Evolutionary conservation across 2,329 filamentous ascomycete genomes (phyloP).

Genomic region (Cladosporium sp.): DNA sequence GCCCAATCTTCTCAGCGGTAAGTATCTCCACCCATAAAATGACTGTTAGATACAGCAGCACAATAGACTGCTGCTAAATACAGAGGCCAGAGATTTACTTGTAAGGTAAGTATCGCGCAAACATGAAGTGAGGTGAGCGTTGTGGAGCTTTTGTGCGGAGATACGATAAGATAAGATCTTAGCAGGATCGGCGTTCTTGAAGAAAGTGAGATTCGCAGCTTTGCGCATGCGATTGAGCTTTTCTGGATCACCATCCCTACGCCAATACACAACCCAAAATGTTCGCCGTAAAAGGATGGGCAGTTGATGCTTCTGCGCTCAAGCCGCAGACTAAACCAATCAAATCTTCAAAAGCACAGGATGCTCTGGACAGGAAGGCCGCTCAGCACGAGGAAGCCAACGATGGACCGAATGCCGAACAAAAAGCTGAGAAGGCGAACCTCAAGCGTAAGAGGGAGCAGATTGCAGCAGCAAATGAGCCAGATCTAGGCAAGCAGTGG

Average conservation of each 20-base stretch:
- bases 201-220: conserved; percentile 8
- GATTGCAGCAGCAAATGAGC: conserved; percentile 52
- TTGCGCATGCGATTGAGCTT: conserved; percentile 2
- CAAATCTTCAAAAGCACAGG: conserved; percentile 30
- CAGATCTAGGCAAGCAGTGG: conserved; percentile 75
- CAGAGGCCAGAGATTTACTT: neutral
- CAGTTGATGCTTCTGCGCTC: conserved; percentile 66
- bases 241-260: neutral
- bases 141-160: neutral
- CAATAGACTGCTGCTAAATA: neutral
- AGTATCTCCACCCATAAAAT: too few species aligned
- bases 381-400: conserved; percentile 47
- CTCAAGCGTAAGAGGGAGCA: conserved; percentile 27
- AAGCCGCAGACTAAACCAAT: conserved; percentile 60
- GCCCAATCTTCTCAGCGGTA: too few species aligned
- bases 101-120: neutral
- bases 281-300: conserved; percentile 95
- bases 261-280: conserved; percentile 42
- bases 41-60: too few species aligned
- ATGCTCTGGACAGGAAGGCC: conserved; percentile 37
- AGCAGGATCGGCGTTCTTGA: conserved; percentile 4
- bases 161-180: neutral
- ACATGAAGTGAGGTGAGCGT: neutral
- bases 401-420: conserved; percentile 28
- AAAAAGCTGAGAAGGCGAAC: conserved; percentile 5